A percentile compares a stretch with the other conserved stretches of the same genome.
Conservation (phyloP, 1,139 yeast genomes). For the Lodderomyces orthopsilosis region DNA sequence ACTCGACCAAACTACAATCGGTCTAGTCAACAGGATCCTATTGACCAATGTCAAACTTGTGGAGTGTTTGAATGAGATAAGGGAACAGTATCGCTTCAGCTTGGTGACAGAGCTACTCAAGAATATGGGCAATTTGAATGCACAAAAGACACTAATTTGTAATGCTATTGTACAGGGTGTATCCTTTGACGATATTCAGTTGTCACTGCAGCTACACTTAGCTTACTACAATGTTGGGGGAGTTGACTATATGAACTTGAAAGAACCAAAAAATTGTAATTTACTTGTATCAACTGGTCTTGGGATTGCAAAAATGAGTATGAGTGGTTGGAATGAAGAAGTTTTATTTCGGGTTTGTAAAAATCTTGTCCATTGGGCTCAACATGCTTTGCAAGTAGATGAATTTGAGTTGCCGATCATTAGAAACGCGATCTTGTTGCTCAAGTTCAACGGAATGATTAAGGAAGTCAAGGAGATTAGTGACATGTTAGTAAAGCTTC, state of each 20-base stretch:
- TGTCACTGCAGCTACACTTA: conserved; percentile 16
- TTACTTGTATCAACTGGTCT: not conserved
- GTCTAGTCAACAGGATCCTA: not conserved
- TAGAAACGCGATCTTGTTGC: conserved; percentile 27
- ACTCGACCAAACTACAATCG: not conserved
- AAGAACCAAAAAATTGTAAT: not conserved
- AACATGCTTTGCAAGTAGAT: not conserved
- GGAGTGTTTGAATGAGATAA: not conserved
- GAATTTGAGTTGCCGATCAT: conserved; percentile 31
- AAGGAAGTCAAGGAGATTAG: conserved; percentile 19
- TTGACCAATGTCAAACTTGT: not conserved
- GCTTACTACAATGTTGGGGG: conserved; percentile 24
- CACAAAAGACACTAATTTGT: conserved; percentile 7
- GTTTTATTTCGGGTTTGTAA: conserved; percentile 15
- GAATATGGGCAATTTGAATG: conserved; percentile 11
- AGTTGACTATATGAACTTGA: conserved; percentile 15
- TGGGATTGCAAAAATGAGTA: not conserved
- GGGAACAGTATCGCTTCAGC: not conserved
- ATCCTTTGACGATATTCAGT: conserved; percentile 12
- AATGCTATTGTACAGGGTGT: conserved; percentile 17
- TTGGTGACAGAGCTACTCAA: conserved; percentile 8
- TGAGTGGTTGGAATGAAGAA: conserved; percentile 18
- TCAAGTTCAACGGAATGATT: conserved; percentile 35
- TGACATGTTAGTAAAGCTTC: not conserved
- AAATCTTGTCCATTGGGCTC: conserved; percentile 7